phyloP scores from a whole-genome alignment of 2,329 filamentous ascomycete genomes.

The Juglanconis oblonga region DNA sequence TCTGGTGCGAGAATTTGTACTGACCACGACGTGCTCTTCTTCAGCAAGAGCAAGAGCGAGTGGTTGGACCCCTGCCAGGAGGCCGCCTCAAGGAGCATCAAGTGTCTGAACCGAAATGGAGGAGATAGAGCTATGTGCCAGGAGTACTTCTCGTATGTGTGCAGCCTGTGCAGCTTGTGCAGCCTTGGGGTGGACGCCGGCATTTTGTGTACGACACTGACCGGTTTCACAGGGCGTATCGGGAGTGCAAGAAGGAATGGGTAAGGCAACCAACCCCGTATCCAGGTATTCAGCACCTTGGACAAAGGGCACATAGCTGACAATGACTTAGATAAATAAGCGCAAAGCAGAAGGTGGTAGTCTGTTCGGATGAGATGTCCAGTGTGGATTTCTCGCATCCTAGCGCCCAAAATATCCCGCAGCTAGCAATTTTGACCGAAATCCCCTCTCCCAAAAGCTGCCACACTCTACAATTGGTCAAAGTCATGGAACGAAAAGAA shows the following conservation, averaged over 20 bases:
- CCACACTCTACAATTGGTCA: background rate
- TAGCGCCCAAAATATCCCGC: too few species aligned
- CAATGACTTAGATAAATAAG: conserved; percentile 25
- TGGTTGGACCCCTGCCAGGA: conserved; percentile 96
- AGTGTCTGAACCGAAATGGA: conserved; percentile 83
- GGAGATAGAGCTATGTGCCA: conserved; percentile 86
- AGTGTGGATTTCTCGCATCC: background rate
- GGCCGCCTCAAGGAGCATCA: conserved; percentile 78
- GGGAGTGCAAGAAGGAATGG: conserved; percentile 94
- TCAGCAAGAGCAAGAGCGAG: conserved; percentile 82
- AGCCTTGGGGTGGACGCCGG: background rate
- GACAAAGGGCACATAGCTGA: background rate
- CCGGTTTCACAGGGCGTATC: conserved; percentile 66
- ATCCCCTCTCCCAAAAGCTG: background rate
- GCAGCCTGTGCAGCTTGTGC: background rate
- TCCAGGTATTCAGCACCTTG: background rate
- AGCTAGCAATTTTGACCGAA: background rate
- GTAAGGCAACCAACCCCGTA: conserved; percentile 43
- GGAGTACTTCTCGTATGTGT: conserved; percentile 88
- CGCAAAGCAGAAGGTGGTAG: conserved; percentile 24
- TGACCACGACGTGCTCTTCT: conserved; percentile 14
- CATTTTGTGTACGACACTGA: background rate
- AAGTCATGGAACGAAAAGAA: too few species aligned
- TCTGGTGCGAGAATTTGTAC: background rate
- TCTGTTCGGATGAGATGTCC: conserved; percentile 7